A percentile compares a stretch with the other conserved stretches of the same genome.
These are phyloP conservation scores for Blumeriella jaapii DNA, from an alignment of 2,329 filamentous ascomycete genomes.

Conservation along the genomic window DNA sequence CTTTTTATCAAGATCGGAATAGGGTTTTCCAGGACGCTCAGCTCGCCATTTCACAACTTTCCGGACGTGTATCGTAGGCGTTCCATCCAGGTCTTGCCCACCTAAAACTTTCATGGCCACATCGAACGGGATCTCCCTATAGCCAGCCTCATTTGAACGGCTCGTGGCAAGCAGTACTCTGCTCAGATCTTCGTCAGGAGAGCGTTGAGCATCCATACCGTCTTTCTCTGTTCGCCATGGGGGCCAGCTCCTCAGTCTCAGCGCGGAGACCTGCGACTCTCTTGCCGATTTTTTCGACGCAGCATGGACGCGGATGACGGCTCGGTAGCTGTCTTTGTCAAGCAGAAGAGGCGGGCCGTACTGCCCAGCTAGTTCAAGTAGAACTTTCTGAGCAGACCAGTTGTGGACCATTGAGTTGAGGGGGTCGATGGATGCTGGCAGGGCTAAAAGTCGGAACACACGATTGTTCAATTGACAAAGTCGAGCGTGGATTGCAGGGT, in stretches of 20 bases:
- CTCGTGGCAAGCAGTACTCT: constrained; percentile 41
- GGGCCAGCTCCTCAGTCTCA: constrained; percentile 45
- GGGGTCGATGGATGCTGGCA: constrained; percentile 27
- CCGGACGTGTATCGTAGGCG: constrained; percentile 46
- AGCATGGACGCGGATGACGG: constrained; percentile 42
- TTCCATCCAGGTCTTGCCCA: constrained; percentile 37
- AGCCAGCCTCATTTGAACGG: constrained; percentile 46
- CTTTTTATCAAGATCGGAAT: not conserved
- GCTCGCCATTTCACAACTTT: constrained; percentile 22
- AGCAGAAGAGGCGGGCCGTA: constrained; percentile 40
- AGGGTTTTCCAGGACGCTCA: not conserved
- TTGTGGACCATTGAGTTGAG: constrained; percentile 34
- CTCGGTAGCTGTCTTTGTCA: constrained; percentile 38
- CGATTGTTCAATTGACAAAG: constrained; percentile 32
- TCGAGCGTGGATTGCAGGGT: constrained; percentile 7
- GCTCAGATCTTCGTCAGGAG: constrained; percentile 40
- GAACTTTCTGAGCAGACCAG: constrained; percentile 45
- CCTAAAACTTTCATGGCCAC: constrained; percentile 40
- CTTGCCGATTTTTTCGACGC: constrained; percentile 40
- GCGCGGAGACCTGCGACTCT: constrained; percentile 37
- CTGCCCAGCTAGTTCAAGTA: constrained; percentile 40
- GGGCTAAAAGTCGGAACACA: constrained; percentile 30
- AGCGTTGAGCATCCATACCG: constrained; percentile 45
- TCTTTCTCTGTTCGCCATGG: constrained; percentile 46
- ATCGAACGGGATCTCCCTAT: constrained; percentile 35